These are phyloP conservation scores for Umbelopsis sp. DNA, from an alignment of 192 early-diverging fungal genomes.

Conservation along the genomic window DNA sequence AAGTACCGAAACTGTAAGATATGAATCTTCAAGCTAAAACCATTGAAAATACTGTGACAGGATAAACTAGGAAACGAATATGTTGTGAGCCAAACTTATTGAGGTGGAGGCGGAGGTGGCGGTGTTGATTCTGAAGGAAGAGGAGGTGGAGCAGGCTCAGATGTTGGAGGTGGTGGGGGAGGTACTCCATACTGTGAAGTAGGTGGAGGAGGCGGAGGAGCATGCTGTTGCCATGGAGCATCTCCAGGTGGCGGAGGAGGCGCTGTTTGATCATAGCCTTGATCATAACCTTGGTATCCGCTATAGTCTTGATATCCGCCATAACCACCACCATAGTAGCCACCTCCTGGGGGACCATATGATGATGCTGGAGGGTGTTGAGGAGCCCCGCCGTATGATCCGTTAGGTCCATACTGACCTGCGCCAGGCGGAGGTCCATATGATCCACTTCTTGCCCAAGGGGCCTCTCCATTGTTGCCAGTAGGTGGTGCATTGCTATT, in stretches of 20 bases:
- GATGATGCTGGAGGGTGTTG: conserved; percentile 24
- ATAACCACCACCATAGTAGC: conserved; percentile 19
- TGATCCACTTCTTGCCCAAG: conserved; percentile 29
- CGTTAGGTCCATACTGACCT: neutral
- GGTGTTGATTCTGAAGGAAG: conserved; percentile 38
- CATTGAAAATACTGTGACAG: neutral
- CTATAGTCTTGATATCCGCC: neutral
- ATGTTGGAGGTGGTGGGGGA: conserved; percentile 40
- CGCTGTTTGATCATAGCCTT: conserved; percentile 15
- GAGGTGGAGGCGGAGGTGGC: conserved; percentile 20
- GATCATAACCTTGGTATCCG: conserved; percentile 34
- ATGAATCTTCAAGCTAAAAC: no score
- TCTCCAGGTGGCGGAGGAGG: conserved; percentile 31
- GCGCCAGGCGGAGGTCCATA: conserved; percentile 20
- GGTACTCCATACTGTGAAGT: conserved; percentile 27
- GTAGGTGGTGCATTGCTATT: neutral
- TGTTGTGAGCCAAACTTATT: neutral
- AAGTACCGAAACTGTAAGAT: no score
- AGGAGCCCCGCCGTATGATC: conserved; percentile 27
- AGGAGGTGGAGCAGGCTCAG: conserved; percentile 41
- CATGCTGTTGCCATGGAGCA: conserved; percentile 31
- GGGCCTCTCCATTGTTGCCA: conserved; percentile 23
- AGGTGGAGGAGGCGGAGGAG: conserved; percentile 41
- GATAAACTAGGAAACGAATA: neutral
- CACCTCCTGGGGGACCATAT: conserved; percentile 1